Conservation (phyloP, 495 filamentous ascomycete genomes). For the Barbatosphaeria neglecta region DNA sequence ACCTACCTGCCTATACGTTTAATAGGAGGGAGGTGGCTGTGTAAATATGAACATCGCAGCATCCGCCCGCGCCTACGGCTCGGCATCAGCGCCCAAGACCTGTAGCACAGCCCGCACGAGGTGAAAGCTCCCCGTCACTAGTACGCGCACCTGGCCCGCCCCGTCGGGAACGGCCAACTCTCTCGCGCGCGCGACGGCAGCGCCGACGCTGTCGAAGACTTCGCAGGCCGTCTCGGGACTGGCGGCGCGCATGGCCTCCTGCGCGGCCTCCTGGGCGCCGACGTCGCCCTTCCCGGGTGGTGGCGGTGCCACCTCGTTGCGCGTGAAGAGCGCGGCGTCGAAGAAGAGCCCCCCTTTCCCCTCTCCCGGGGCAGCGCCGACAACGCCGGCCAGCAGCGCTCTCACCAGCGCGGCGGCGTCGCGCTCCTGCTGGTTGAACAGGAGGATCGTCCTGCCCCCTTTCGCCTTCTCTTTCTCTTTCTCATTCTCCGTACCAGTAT, state of each 20-base stretch:
- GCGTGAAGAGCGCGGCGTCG: conserved; percentile 26
- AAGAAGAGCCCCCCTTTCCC: conserved; percentile 12
- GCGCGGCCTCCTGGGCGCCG: conserved; percentile 18
- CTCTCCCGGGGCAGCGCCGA: conserved; percentile 1
- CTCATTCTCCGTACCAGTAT: conserved; percentile 24
- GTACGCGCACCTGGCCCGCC: conserved; percentile 14
- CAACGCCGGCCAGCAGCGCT: conserved; percentile 23
- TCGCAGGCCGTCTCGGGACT: conserved; percentile 7
- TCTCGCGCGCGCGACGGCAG: conserved; percentile 16
- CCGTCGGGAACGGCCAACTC: conserved; percentile 3
- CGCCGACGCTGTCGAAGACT: conserved; percentile 14
- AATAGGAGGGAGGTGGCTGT: too few relatives aligned
- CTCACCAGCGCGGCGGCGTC: conserved; percentile 50
- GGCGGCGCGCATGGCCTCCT: conserved; percentile 10
- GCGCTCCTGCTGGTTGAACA: conserved; percentile 93
- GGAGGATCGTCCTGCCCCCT: conserved; percentile 35
- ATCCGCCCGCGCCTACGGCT: too few relatives aligned
- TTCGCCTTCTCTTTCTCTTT: conserved; percentile 9
- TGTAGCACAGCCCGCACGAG: conserved; percentile 74
- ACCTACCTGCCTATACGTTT: too few relatives aligned
- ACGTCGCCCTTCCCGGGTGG: conserved; percentile 18
- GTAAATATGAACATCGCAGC: too few relatives aligned
- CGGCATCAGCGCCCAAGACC: conserved; percentile 47
- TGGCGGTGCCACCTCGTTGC: conserved; percentile 22
- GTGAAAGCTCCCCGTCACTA: conserved; percentile 81